A percentile compares a stretch with the other conserved stretches of the same genome.
Evolutionary conservation across 352 stramenopile genomes (phyloP).

Genomic region (Elongisporangium undulatum): DNA sequence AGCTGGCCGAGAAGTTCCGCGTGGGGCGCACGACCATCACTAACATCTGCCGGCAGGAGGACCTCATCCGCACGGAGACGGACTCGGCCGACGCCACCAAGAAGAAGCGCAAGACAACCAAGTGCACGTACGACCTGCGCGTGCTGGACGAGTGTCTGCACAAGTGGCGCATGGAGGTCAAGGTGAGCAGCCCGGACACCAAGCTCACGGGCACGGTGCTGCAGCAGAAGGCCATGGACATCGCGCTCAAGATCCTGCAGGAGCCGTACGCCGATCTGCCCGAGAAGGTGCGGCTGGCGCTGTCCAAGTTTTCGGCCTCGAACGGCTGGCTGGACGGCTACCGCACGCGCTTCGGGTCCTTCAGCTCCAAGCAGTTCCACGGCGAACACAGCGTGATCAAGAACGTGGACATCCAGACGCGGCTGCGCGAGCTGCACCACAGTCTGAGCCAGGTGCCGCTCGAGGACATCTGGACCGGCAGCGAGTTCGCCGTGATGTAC

Average conservation of each 20-base stretch:
- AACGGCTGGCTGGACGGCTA: slow-evolving; percentile 88
- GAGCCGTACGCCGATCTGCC: slow-evolving; percentile 65
- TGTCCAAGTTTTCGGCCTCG: slow-evolving; percentile 74
- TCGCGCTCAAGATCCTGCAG: slow-evolving; percentile 69
- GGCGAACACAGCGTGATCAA: slow-evolving; percentile 70
- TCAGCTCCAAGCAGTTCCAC: slow-evolving; percentile 68
- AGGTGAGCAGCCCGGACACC: slow-evolving; percentile 69
- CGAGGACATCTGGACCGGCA: slow-evolving; percentile 76
- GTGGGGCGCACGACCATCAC: slow-evolving; percentile 83
- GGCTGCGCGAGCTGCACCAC: slow-evolving; percentile 77
- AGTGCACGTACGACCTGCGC: slow-evolving; percentile 78
- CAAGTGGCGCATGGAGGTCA: slow-evolving; percentile 87
- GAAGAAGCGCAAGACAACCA: slow-evolving; percentile 86
- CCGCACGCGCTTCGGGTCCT: slow-evolving; percentile 75
- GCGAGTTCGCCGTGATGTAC: slow-evolving; percentile 70
- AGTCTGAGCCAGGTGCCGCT: slow-evolving; percentile 53
- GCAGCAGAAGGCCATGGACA: slow-evolving; percentile 82
- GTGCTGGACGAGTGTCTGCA: slow-evolving; percentile 81
- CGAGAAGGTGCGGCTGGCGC: slow-evolving; percentile 67
- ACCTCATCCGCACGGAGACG: slow-evolving; percentile 80
- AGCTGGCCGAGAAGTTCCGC: slow-evolving; percentile 78
- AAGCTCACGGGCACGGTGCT: slow-evolving; percentile 79
- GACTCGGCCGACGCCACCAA: slow-evolving; percentile 81
- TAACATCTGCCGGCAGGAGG: slow-evolving; percentile 82
- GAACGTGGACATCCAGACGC: slow-evolving; percentile 80